A percentile compares a stretch with the other conserved stretches of the same genome.
Conservation (phyloP, 768 basidiomycete species). For the Sarcodon aspratus region DNA sequence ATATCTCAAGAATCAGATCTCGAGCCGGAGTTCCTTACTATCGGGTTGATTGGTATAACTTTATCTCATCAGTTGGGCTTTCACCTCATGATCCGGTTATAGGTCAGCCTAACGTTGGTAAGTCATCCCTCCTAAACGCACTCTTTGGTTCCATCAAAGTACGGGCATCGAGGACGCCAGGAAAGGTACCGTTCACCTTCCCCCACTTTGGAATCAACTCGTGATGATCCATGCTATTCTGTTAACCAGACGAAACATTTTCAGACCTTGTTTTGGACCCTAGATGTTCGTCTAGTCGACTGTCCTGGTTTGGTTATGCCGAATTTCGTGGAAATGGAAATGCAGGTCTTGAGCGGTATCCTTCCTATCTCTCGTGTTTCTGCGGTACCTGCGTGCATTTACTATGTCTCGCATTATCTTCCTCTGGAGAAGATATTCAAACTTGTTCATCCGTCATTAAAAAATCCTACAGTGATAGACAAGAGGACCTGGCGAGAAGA, state of each 20-base stretch:
- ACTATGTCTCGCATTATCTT: conserved; percentile 51
- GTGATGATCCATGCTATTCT: neutral
- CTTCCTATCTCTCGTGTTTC: conserved; percentile 76
- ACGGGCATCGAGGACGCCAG: conserved; percentile 75
- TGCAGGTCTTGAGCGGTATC: conserved; percentile 61
- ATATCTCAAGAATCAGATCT: conserved; percentile 9
- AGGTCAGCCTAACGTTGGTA: conserved; percentile 96
- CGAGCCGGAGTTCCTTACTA: conserved; percentile 53
- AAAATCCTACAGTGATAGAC: conserved; percentile 29
- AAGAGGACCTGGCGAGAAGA: conserved; percentile 69
- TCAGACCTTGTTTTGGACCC: conserved; percentile 86
- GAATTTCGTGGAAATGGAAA: conserved; percentile 69
- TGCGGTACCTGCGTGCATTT: conserved; percentile 76
- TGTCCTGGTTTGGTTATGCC: conserved; percentile 95
- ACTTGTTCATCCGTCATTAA: conserved; percentile 38
- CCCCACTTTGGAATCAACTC: neutral
- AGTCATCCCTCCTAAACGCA: conserved; percentile 87
- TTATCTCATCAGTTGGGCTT: neutral
- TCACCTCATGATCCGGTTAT: neutral
- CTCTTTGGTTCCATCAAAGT: conserved; percentile 74
- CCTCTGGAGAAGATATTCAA: conserved; percentile 67
- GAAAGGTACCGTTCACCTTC: conserved; percentile 42
- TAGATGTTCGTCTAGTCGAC: conserved; percentile 81
- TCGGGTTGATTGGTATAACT: conserved; percentile 65
- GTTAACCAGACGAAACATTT: conserved; percentile 77